phyloP scores from a whole-genome alignment of 768 basidiomycete genomes.

The Lactarius tabidus region DNA sequence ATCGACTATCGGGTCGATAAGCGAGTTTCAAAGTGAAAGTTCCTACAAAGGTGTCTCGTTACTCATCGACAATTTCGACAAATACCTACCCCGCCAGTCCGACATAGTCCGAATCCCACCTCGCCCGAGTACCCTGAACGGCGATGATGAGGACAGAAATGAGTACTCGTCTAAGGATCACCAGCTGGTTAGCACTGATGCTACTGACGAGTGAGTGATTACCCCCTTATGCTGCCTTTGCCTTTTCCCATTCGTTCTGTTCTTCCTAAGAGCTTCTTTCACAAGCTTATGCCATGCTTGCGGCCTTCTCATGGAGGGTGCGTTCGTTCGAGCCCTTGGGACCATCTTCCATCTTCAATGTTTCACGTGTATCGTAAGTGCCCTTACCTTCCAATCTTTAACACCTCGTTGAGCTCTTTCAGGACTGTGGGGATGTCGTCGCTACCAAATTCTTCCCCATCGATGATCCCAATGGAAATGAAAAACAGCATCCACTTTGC shows the following conservation, averaged over 20 bases:
- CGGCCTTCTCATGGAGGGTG: constrained; percentile 82
- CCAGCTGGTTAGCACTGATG: background rate
- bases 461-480: constrained; percentile 84
- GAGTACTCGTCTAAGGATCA: background rate
- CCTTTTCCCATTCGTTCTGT: background rate
- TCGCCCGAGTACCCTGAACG: background rate
- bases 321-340: constrained; percentile 92
- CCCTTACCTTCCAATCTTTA: constrained; percentile 14
- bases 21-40: background rate
- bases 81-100: background rate
- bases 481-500: constrained; percentile 87
- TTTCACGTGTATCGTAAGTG: constrained; percentile 92
- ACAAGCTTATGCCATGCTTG: constrained; percentile 70
- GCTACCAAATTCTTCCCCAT: constrained; percentile 99
- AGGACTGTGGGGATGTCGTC: constrained; percentile 97
- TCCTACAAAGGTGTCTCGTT: background rate
- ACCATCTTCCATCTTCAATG: constrained; percentile 96
- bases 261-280: background rate
- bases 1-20: background rate
- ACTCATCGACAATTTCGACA: background rate
- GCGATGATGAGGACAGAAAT: background rate
- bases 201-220: constrained; percentile 13
- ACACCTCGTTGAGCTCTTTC: constrained; percentile 14
- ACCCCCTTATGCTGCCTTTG: constrained; percentile 4
- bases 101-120: background rate